These are phyloP conservation scores for Calocybe gambosa DNA, from an alignment of 1,284 basidiomycete species.

Conservation along the genomic window DNA sequence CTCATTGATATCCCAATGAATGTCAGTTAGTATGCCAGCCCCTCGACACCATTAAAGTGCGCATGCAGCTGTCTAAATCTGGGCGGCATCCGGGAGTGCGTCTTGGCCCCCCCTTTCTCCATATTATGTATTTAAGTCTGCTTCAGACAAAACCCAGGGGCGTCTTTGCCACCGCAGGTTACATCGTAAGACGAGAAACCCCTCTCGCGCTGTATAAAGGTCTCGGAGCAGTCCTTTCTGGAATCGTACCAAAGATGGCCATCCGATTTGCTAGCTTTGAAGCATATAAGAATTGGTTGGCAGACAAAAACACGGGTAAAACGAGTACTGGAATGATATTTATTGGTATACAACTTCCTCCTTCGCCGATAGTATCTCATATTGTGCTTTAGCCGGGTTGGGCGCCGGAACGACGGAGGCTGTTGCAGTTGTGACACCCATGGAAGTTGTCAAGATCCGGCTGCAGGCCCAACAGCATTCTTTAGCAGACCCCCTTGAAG, in stretches of 20 bases:
- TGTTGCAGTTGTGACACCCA: constrained; percentile 91
- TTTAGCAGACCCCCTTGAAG: constrained; percentile 91
- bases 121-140: background rate
- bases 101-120: constrained; percentile 14
- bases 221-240: constrained; percentile 93
- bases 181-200: constrained; percentile 90
- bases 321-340: constrained; percentile 77
- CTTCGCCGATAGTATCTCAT: background rate
- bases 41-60: constrained; percentile 96
- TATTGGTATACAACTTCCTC: constrained; percentile 41
- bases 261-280: constrained; percentile 99
- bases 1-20: background rate
- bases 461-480: constrained; percentile 98
- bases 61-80: constrained; percentile 92
- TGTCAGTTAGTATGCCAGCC: constrained; percentile 71
- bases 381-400: background rate
- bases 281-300: constrained; percentile 82
- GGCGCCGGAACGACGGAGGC: constrained; percentile 95
- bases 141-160: constrained; percentile 84
- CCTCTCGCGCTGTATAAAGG: constrained; percentile 97
- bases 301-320: constrained; percentile 71
- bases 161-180: constrained; percentile 87
- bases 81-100: constrained; percentile 75
- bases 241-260: constrained; percentile 99
- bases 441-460: constrained; percentile 99